Evolutionary conservation across 805 yeast genomes (phyloP).

Genomic region (Groenewaldozyma tartarivorans): DNA sequence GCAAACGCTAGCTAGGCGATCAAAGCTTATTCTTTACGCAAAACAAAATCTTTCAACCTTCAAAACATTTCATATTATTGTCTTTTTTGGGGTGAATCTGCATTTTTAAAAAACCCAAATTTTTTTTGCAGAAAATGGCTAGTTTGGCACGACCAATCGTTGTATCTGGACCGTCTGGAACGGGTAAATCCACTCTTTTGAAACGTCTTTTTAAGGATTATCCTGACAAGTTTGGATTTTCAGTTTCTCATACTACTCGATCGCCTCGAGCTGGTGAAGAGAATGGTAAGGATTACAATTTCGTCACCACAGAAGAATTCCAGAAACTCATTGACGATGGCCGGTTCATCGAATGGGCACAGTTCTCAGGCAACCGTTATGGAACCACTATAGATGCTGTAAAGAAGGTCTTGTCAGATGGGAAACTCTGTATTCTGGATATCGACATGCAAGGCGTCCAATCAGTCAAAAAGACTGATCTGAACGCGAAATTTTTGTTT

Average conservation of each 20-base stretch:
- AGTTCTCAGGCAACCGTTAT: constrained; percentile 94
- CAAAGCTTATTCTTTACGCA: no score
- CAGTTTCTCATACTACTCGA: constrained; percentile 90
- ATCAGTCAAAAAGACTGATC: constrained; percentile 70
- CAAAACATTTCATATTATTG: no score
- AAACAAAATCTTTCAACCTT: no score
- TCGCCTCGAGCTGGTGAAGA: constrained; percentile 85
- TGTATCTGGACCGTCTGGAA: constrained; percentile 89
- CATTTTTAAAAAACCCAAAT: no score
- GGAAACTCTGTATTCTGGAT: constrained; percentile 81
- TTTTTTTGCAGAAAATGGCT: no score
- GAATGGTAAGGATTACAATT: constrained; percentile 84
- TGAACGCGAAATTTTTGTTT: constrained; percentile 80
- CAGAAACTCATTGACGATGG: constrained; percentile 60
- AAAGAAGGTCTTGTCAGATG: constrained; percentile 51
- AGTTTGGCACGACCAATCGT: constrained; percentile 69
- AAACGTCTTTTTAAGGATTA: constrained; percentile 83
- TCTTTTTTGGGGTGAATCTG: no score
- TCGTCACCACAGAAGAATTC: constrained; percentile 71
- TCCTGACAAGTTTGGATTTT: constrained; percentile 87
- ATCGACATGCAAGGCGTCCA: constrained; percentile 99
- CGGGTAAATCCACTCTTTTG: constrained; percentile 92
- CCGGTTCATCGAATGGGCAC: constrained; percentile 94
- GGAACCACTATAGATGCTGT: constrained; percentile 90
- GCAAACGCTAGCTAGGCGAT: no score